Percentiles rank a stretch among this genome's conserved stretches.
These are phyloP conservation scores for Hypomyces rosellus DNA, from an alignment of 2,329 filamentous ascomycete species.

Conservation along the genomic window DNA sequence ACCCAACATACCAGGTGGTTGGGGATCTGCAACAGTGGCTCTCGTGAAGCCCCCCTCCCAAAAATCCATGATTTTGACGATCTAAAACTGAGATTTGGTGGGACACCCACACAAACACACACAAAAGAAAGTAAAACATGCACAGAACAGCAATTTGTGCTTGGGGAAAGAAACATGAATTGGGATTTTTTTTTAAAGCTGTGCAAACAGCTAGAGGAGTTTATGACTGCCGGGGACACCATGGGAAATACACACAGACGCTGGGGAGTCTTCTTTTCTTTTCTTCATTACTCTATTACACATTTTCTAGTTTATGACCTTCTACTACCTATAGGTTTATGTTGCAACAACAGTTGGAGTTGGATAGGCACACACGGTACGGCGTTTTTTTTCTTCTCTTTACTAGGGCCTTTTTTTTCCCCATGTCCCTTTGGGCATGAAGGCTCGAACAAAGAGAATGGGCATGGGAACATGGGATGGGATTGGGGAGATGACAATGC, in stretches of 20 bases:
- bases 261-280: slow-evolving; percentile 1
- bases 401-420: background rate
- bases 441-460: no score
- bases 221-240: background rate
- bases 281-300: no score
- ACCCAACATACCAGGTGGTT: slow-evolving; percentile 36
- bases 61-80: background rate
- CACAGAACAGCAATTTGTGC: background rate
- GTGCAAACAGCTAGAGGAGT: slow-evolving; percentile 13
- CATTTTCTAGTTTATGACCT: no score
- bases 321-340: no score
- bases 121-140: background rate
- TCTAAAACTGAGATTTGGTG: no score
- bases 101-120: background rate
- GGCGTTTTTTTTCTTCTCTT: background rate
- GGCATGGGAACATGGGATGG: no score
- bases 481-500: no score
- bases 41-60: slow-evolving; percentile 14
- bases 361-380: background rate
- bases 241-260: no score
- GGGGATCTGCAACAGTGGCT: slow-evolving; percentile 35
- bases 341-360: background rate
- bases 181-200: slow-evolving; percentile 1
- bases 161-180: background rate
- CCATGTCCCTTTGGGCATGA: no score